Base-by-base conservation (phyloP, 805 yeast species). In the Starmerella lactis-condensi region DNA sequence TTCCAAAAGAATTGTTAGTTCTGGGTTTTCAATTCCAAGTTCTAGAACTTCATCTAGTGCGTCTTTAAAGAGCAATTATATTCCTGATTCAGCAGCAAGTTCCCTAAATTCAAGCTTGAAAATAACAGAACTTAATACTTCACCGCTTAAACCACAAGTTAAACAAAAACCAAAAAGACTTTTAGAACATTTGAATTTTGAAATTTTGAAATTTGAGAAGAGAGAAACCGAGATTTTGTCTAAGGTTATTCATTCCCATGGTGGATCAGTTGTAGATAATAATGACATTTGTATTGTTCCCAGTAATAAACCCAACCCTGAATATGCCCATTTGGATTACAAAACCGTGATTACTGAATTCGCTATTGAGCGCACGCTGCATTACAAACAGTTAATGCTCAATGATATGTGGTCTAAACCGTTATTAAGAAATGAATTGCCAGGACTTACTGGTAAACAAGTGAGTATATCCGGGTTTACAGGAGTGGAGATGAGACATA, bases 321-420 rank as follows among this genome's bases (percentile, higher is more conserved):
- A 35, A 4, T 28, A 41, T 41, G 38, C 12, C 15, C 38, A 20
- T 22, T 32, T 27, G 5, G 20, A 30, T 22, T 15, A 48, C 3
- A 40, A 46, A 3, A 44, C 45, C 12, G 38, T 71, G 0, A 65
- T 70, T 2, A 78, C 92, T 0, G 92, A 81, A 50, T 78, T 85
- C 76, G 72, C 73, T 40, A 53, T 81, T 9, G 93, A 79, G 51
- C 56, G 92, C 35, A 66, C 76, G 16, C 57, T 78, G 15, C 72
- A 64, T 51, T 70, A 70, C 42, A 62, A 65, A 26, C 48, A 52
- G 27, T 41, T 67, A 5, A 51, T 55, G 11, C 33, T 45, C 4
- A 43, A 50, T 21, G 92, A 75, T 46, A 48, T 56, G 11, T 78
- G 93, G 93, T 65, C 75, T 3, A 46, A 47, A 10, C 50, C 52